A percentile compares a stretch with the other conserved stretches of the same genome.
These are phyloP conservation scores for Debaryomyces coudertii DNA, from an alignment of 1,139 yeast species.

Conservation along the genomic window DNA sequence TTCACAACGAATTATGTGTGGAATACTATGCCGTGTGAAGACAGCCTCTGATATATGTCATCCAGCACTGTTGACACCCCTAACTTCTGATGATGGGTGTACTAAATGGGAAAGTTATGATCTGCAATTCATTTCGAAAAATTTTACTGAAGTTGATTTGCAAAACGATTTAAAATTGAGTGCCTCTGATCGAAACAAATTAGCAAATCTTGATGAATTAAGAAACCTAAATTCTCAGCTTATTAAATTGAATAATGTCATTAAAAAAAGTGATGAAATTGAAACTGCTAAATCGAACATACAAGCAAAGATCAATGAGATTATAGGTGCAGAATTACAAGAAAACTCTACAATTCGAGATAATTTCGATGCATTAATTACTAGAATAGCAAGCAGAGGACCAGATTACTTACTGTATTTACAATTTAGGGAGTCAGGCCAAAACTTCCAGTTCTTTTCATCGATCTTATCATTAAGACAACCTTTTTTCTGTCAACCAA, in stretches of 20 bases:
- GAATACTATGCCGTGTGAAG: constrained; percentile 22
- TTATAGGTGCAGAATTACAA: constrained; percentile 18
- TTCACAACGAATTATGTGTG: constrained; percentile 22
- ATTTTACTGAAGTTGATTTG: constrained; percentile 22
- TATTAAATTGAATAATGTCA: constrained; percentile 31
- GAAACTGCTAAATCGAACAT: constrained; percentile 12
- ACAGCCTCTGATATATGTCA: not conserved
- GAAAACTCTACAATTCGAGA: constrained; percentile 8
- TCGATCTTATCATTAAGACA: constrained; percentile 78
- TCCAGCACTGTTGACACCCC: not conserved
- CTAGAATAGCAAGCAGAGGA: constrained; percentile 54
- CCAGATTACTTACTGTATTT: constrained; percentile 46
- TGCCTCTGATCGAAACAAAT: constrained; percentile 27
- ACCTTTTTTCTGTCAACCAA: constrained; percentile 79
- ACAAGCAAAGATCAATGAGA: constrained; percentile 19
- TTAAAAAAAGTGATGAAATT: constrained; percentile 26
- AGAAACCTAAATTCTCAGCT: constrained; percentile 27
- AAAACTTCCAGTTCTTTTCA: constrained; percentile 47
- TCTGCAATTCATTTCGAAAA: constrained; percentile 13
- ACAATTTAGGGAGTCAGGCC: constrained; percentile 15
- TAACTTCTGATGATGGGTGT: not conserved
- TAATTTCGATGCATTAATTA: constrained; percentile 35
- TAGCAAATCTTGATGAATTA: constrained; percentile 28
- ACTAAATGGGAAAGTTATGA: constrained; percentile 29
- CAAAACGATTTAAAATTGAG: constrained; percentile 20